Percentiles rank a stretch among this genome's conserved stretches.
These are phyloP conservation scores for Solanum neorickii DNA, from an alignment of 257 asterid genomes.

Conservation along the genomic window DNA sequence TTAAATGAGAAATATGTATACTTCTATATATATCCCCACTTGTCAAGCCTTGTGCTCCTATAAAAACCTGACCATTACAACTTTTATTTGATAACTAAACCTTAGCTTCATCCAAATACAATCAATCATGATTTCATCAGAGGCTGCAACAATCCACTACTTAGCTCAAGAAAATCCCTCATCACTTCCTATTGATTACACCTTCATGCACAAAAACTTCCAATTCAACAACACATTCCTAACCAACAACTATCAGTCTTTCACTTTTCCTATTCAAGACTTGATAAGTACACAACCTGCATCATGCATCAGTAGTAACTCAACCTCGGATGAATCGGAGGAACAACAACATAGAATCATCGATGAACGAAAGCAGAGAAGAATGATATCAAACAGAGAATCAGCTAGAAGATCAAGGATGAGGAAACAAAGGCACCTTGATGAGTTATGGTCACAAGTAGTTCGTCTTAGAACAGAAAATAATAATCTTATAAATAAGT, in stretches of 20 bases:
- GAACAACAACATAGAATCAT: conserved; percentile 12
- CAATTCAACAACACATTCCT: conserved; percentile 25
- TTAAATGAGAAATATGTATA: neutral
- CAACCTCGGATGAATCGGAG: conserved; percentile 49
- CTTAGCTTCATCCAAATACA: neutral
- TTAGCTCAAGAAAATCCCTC: conserved; percentile 27
- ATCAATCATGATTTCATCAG: conserved; percentile 41
- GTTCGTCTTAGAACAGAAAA: conserved; percentile 22
- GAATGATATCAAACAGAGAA: conserved; percentile 55
- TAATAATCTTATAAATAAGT: conserved; percentile 12
- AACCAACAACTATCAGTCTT: conserved; percentile 1
- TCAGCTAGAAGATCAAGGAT: conserved; percentile 60
- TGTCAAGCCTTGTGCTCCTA: conserved; percentile 23
- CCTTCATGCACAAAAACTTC: conserved; percentile 26
- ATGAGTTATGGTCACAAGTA: conserved; percentile 39
- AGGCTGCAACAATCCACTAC: conserved; percentile 40
- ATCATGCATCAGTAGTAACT: conserved; percentile 20
- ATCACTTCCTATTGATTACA: conserved; percentile 24
- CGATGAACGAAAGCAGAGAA: conserved; percentile 34
- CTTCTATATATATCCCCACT: neutral
- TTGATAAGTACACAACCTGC: neutral
- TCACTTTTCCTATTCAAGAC: conserved; percentile 20
- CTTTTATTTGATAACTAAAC: neutral
- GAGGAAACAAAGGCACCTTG: conserved; percentile 52
- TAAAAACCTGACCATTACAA: conserved; percentile 37